Evolutionary conservation across 306 rosid species (phyloP).

Genomic region (Luffa aegyptiaca): DNA sequence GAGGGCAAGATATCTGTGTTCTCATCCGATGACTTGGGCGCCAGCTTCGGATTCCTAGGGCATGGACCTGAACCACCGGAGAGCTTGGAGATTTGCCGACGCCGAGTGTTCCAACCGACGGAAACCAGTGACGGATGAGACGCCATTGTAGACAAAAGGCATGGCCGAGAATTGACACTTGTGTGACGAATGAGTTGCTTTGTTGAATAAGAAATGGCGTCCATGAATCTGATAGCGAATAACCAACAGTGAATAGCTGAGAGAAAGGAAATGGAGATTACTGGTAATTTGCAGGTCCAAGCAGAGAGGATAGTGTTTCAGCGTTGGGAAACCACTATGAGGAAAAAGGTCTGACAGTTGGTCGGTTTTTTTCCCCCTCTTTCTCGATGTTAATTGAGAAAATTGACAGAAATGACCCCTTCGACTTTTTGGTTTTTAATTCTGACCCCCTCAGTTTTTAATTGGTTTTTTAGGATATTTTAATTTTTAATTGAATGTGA

Average conservation of each 20-base stretch:
- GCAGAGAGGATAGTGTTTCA: neutral
- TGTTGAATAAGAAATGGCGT: constrained; percentile 36
- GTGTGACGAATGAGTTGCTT: constrained; percentile 19
- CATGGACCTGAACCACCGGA: constrained; percentile 7
- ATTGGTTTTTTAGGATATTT: too few relatives aligned
- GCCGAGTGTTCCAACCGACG: neutral
- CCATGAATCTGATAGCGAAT: neutral
- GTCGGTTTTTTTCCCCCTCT: neutral
- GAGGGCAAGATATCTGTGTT: constrained; percentile 18
- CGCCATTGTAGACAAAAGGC: constrained; percentile 14
- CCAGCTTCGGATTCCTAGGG: neutral
- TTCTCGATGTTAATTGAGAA: too few relatives aligned
- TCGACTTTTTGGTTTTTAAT: too few relatives aligned
- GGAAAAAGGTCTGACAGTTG: neutral
- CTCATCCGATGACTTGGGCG: constrained; percentile 32
- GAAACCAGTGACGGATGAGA: constrained; percentile 9
- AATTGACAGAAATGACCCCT: too few relatives aligned
- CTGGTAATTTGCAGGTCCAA: neutral
- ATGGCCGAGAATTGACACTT: constrained; percentile 15
- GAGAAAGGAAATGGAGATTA: neutral
- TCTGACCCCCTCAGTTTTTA: too few relatives aligned
- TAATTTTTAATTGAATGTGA: too few relatives aligned
- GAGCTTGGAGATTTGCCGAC: constrained; percentile 13
- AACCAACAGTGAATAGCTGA: neutral
- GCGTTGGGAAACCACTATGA: constrained; percentile 4